These are phyloP conservation scores for Poronia punctata DNA, from an alignment of 495 filamentous ascomycete genomes.

Conservation along the genomic window DNA sequence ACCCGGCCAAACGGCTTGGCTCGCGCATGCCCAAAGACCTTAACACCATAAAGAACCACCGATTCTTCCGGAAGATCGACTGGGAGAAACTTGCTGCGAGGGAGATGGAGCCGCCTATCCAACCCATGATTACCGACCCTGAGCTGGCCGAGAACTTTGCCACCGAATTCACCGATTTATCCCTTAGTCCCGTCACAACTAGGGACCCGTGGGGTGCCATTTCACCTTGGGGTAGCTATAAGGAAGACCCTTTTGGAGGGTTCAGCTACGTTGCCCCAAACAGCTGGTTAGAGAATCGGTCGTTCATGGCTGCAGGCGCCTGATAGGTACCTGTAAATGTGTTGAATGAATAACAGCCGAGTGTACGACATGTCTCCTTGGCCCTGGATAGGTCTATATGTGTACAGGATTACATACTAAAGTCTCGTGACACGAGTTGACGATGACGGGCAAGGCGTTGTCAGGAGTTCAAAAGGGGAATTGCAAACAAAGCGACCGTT, in stretches of 20 bases:
- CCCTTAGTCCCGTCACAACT: slow-evolving; percentile 59
- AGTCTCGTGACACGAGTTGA: too few species aligned
- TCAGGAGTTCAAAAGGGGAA: too few species aligned
- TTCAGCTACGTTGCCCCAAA: slow-evolving; percentile 92
- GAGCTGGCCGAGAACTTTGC: slow-evolving; percentile 94
- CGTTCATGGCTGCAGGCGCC: slow-evolving; percentile 14
- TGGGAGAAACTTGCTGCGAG: slow-evolving; percentile 75
- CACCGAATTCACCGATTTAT: slow-evolving; percentile 74
- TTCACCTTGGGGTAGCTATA: slow-evolving; percentile 30
- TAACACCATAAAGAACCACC: slow-evolving; percentile 77
- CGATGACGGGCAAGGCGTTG: too few species aligned
- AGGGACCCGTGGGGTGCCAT: slow-evolving; percentile 26
- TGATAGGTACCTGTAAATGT: slow-evolving; percentile 7
- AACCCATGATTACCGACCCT: slow-evolving; percentile 87
- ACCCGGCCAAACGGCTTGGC: slow-evolving; percentile 81
- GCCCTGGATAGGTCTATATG: too few species aligned
- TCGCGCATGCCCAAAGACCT: slow-evolving; percentile 84
- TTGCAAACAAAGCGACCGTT: too few species aligned
- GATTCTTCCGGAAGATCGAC: slow-evolving; percentile 94
- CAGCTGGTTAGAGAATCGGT: slow-evolving; percentile 66
- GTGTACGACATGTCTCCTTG: not conserved
- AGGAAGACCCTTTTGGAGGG: slow-evolving; percentile 78
- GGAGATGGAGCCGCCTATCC: slow-evolving; percentile 78
- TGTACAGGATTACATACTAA: too few species aligned
- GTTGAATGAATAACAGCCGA: not conserved